Percentiles rank a stretch among this genome's conserved stretches.
Conservation (phyloP, 768 basidiomycete species). For the Lactarius hatsudake region DNA sequence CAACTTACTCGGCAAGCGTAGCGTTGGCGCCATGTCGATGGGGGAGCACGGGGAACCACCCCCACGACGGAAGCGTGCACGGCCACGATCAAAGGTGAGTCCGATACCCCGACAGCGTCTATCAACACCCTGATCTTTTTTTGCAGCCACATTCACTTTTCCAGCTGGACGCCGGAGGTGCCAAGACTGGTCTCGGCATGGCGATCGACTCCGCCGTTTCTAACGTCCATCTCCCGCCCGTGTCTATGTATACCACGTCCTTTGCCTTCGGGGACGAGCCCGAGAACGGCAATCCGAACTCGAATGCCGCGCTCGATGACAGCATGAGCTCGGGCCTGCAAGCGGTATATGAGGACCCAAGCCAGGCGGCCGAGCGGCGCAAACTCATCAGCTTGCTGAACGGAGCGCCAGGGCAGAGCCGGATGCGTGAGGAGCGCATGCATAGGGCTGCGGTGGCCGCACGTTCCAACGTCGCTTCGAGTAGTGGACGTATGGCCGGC, state of each 20-base stretch:
- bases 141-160: conserved; percentile 41
- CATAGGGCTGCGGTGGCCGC: background rate
- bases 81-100: conserved; percentile 41
- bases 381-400: conserved; percentile 26
- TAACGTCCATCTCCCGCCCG: background rate
- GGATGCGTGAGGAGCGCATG: conserved; percentile 10
- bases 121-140: background rate
- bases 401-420: conserved; percentile 21
- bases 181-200: background rate
- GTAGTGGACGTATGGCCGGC: conserved; percentile 13
- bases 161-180: conserved; percentile 34
- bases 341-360: conserved; percentile 28
- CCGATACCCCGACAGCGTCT: no score
- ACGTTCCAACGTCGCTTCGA: background rate
- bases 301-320: conserved; percentile 1
- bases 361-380: conserved; percentile 24
- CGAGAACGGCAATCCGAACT: conserved; percentile 9
- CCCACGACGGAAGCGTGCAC: conserved; percentile 37
- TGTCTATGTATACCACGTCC: conserved; percentile 11
- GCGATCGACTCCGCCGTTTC: background rate
- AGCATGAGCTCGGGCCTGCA: conserved; percentile 20
- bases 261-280: conserved; percentile 24
- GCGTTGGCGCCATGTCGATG: conserved; percentile 34
- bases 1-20: conserved; percentile 66
- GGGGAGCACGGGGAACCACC: conserved; percentile 22